Conservation (phyloP, 768 basidiomycete genomes). For the Leucocoprinus birnbaumii region DNA sequence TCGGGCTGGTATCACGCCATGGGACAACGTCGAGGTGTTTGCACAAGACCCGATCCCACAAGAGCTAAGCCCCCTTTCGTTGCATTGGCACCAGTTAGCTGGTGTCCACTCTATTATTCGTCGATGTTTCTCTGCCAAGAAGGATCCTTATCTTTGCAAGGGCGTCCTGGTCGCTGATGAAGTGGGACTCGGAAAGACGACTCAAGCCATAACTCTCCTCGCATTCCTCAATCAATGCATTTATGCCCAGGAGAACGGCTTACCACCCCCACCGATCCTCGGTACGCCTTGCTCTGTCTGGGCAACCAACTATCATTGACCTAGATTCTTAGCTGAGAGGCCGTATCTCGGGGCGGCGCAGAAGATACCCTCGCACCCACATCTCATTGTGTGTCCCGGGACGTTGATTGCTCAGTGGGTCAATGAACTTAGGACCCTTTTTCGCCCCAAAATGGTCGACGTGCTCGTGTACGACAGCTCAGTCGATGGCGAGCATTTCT, state of each 20-base stretch:
- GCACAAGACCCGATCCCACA: no score
- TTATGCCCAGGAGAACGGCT: background rate
- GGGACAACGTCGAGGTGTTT: no score
- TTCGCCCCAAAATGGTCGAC: constrained; percentile 17
- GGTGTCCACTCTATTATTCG: no score
- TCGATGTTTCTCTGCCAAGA: no score
- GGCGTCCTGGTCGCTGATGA: no score
- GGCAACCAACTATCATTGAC: background rate
- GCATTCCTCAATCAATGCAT: constrained; percentile 17
- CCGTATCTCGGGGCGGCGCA: constrained; percentile 12
- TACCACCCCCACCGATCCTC: constrained; percentile 18
- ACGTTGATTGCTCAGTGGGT: constrained; percentile 23
- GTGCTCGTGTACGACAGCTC: constrained; percentile 22
- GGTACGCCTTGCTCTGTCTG: constrained; percentile 18
- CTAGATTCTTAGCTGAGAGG: constrained; percentile 5
- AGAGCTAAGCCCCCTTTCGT: no score
- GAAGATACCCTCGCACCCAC: constrained; percentile 14
- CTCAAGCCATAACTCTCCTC: constrained; percentile 17
- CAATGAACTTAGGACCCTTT: constrained; percentile 16
- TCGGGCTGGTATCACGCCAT: no score
- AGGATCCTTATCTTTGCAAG: no score
- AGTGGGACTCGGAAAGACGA: constrained; percentile 27
- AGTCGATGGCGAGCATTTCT: constrained; percentile 15
- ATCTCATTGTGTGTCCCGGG: constrained; percentile 23
- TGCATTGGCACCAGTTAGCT: no score